Percentiles rank a stretch among this genome's conserved stretches.
These are phyloP conservation scores for Lathyrus sativus DNA, from an alignment of 306 rosid genomes.

Conservation along the genomic window DNA sequence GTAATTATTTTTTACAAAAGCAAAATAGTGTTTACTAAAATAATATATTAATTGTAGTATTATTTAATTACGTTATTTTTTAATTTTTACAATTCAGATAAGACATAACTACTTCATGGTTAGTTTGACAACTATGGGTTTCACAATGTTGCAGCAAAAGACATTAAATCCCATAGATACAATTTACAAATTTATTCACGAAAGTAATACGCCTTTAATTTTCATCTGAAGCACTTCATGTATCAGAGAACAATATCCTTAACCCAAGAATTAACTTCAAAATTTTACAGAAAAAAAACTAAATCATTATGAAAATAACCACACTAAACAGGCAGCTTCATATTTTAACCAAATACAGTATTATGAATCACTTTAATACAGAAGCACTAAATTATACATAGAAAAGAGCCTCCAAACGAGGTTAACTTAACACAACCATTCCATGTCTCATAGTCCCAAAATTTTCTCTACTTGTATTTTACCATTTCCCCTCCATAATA, in stretches of 20 bases:
- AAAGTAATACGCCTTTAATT: neutral
- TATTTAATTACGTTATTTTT: no score
- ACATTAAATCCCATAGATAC: neutral
- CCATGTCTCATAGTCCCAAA: neutral
- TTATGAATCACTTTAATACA: neutral
- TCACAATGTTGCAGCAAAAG: neutral
- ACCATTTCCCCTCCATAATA: neutral
- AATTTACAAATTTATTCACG: neutral
- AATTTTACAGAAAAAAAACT: neutral
- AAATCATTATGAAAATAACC: neutral
- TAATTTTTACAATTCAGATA: no score
- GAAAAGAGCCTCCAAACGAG: neutral
- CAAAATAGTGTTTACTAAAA: no score
- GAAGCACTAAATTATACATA: conserved; percentile 2
- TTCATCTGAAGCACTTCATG: neutral
- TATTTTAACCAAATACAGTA: neutral
- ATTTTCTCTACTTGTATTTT: neutral
- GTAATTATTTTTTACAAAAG: no score
- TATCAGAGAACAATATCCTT: conserved; percentile 1
- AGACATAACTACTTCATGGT: no score
- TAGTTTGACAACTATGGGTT: neutral
- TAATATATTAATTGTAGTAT: no score
- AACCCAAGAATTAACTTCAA: neutral
- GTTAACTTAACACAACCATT: neutral
- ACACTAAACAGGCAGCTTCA: neutral